Conservation (phyloP, 2,329 filamentous ascomycete genomes). For the Penicillium sp. region DNA sequence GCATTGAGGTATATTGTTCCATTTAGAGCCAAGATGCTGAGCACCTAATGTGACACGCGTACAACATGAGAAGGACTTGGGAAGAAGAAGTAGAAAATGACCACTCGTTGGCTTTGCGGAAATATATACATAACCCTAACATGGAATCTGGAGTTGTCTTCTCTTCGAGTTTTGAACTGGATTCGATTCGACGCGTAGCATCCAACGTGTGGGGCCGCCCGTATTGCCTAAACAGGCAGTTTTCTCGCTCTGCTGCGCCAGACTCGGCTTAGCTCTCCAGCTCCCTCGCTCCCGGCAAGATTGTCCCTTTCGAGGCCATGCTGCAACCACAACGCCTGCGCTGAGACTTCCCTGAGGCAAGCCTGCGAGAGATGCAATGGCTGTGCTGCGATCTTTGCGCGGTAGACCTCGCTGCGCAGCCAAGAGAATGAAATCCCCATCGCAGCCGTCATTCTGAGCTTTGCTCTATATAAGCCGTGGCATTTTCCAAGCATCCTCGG, state of each 20-base stretch:
- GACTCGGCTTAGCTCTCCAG: background rate
- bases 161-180: background rate
- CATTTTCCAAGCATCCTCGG: background rate
- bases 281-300: background rate
- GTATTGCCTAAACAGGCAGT: background rate
- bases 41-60: no score
- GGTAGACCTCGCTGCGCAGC: background rate
- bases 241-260: background rate
- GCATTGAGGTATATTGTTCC: no score
- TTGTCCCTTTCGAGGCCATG: background rate
- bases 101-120: no score
- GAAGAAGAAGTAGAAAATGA: no score
- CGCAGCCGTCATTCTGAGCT: background rate
- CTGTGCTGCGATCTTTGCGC: background rate
- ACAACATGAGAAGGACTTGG: no score
- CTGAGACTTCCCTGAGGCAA: background rate
- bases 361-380: background rate
- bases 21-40: no score
- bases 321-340: no score
- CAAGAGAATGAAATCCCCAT: background rate
- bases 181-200: background rate
- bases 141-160: no score
- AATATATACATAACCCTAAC: no score
- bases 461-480: background rate
- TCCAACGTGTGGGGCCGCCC: background rate